Percentiles rank a stretch among this genome's conserved stretches.
phyloP scores from a whole-genome alignment of 345 rosid species.

The Conringia planisiliqua region DNA sequence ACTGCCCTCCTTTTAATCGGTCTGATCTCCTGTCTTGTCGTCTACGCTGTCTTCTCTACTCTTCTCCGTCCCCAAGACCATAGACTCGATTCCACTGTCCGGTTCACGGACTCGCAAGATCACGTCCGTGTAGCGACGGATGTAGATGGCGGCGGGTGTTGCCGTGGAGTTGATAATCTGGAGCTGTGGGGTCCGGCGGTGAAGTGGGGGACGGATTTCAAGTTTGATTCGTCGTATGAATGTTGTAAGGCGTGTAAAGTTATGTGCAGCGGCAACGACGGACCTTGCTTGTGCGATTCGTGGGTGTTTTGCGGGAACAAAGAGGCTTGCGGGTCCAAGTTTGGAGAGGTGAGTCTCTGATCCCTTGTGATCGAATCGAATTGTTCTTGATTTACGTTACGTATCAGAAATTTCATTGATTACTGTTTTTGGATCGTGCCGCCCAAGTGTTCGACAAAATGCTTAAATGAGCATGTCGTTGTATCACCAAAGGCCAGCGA shows the following conservation, averaged over 20 bases:
- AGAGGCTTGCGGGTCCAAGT: conserved; percentile 72
- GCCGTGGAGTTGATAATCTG: conserved; percentile 75
- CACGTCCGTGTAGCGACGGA: conserved; percentile 2
- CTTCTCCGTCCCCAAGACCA: conserved; percentile 38
- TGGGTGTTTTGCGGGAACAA: conserved; percentile 91
- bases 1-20: conserved; percentile 49
- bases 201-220: conserved; percentile 95
- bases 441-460: conserved; percentile 20
- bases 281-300: conserved; percentile 94
- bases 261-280: conserved; percentile 81
- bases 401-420: background rate
- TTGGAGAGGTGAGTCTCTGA: conserved; percentile 69
- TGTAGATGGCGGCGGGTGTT: conserved; percentile 45
- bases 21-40: conserved; percentile 55
- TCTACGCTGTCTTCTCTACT: conserved; percentile 62
- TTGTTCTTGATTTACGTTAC: background rate
- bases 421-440: background rate
- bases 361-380: background rate
- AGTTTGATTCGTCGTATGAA: conserved; percentile 63
- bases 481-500: background rate
- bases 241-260: conserved; percentile 88
- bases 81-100: conserved; percentile 6
- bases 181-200: conserved; percentile 98
- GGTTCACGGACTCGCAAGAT: conserved; percentile 18
- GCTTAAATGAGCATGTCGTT: background rate